These are phyloP conservation scores for Thelephora aurantiotincta DNA, from an alignment of 768 basidiomycete genomes.

Conservation along the genomic window DNA sequence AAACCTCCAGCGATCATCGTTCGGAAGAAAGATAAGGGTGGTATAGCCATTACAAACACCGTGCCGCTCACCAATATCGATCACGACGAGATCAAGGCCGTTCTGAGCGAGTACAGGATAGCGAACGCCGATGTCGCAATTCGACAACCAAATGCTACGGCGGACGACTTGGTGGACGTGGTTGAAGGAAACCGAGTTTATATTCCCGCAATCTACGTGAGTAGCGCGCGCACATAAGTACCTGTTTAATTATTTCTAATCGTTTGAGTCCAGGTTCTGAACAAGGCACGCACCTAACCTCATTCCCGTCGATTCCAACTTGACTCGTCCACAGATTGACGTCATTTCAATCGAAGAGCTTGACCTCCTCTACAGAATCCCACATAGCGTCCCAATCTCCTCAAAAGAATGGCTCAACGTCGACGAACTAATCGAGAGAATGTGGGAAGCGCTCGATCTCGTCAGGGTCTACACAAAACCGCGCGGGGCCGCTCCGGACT, in stretches of 20 bases:
- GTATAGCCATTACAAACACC: conserved; percentile 90
- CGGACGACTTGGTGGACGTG: conserved; percentile 94
- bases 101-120: conserved; percentile 84
- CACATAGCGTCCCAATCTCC: conserved; percentile 88
- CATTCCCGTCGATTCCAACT: background rate
- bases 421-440: conserved; percentile 83
- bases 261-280: conserved; percentile 42
- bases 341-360: conserved; percentile 98
- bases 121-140: conserved; percentile 88
- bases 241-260: conserved; percentile 4
- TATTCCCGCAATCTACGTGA: conserved; percentile 81
- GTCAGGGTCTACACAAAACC: conserved; percentile 97
- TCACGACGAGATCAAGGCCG: conserved; percentile 90
- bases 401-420: conserved; percentile 93
- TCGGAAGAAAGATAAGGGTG: conserved; percentile 81
- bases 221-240: conserved; percentile 12
- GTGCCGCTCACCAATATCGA: conserved; percentile 94
- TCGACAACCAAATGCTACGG: conserved; percentile 80
- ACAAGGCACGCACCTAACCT: conserved; percentile 44
- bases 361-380: conserved; percentile 91
- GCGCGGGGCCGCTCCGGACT: conserved; percentile 82
- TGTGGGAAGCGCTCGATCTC: conserved; percentile 90
- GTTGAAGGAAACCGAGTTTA: conserved; percentile 95
- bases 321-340: conserved; percentile 49
- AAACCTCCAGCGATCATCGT: conserved; percentile 78